Base-by-base conservation (phyloP, 345 rosid species). In the Euphorbia pulcherrima region DNA sequence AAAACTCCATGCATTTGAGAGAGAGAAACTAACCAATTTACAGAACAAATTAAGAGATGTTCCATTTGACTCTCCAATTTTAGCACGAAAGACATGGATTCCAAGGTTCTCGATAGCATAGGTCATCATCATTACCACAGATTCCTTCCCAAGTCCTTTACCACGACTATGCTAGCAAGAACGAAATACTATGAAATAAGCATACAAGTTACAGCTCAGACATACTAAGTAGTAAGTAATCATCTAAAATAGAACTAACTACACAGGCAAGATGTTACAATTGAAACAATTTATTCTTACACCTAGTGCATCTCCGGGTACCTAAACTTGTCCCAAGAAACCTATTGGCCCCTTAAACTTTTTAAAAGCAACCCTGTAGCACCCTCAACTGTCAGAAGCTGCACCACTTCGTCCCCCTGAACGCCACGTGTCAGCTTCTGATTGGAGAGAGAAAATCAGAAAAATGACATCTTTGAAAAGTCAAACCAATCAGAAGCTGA, bases 141-240 rank as follows among this genome's bases (percentile, higher is more conserved):
- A 73, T 79, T 85, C 99, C 85, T 94, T 89, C 66, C 95, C 93
- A 41, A 94, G 77, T 73, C 97, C 96, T 82, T 91, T 91, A 70
- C 96, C 95, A 65, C 88, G 96, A 81, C 99, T 89, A 81, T 67
- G 80, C 88, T 84, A 86, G 79, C 87, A 80, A 78, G 57, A 71
- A 37, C 24, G 71, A 73, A 64, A 68, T 26, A 33, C 61, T 39
- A 67, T 3, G 60, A 72, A 69, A 78, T 35, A 71, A 69, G 56
- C 70, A 2, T 17, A 26, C 64, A 60, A 68, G 37, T 6, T 52
- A 27, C 59, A 13, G 30, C 16, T 26, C 8, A 46, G 1, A 67
- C 21, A 21, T n/a, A 29, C 4, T 30, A 58, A 28, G 20, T 44
- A 18, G 27, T 30, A 58, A 28, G 20, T 44, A 18, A n/a, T 62